Evolutionary conservation across 257 asterid species (phyloP).

Genomic region (Asclepias syriaca): DNA sequence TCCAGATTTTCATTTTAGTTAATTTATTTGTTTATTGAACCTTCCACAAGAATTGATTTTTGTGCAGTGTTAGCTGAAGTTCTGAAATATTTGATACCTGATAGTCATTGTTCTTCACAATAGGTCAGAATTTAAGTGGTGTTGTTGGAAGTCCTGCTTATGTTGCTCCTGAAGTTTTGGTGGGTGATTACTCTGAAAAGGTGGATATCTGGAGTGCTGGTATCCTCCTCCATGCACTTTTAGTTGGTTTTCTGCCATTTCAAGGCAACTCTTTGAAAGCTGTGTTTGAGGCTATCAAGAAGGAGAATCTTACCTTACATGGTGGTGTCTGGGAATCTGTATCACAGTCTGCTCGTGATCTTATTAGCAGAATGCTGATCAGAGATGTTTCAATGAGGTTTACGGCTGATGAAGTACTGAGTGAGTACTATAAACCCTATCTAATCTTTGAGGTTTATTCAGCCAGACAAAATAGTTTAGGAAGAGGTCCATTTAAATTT

Average conservation of each 20-base stretch:
- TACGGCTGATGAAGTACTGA: slow-evolving; percentile 63
- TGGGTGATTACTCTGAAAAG: slow-evolving; percentile 78
- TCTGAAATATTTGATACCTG: slow-evolving; percentile 4
- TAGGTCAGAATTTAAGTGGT: slow-evolving; percentile 77
- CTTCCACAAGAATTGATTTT: not conserved
- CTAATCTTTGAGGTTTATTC: not conserved
- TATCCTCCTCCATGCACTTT: slow-evolving; percentile 79
- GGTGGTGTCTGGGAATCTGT: slow-evolving; percentile 65
- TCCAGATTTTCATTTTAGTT: not conserved
- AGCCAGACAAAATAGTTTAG: not conserved
- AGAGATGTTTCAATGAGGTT: slow-evolving; percentile 53
- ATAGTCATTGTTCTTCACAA: slow-evolving; percentile 14
- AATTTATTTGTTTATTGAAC: not conserved
- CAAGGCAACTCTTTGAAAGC: slow-evolving; percentile 66
- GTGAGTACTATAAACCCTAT: slow-evolving; percentile 38
- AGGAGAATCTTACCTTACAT: slow-evolving; percentile 50
- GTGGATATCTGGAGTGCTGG: slow-evolving; percentile 94
- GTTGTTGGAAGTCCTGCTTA: slow-evolving; percentile 91
- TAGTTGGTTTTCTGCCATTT: slow-evolving; percentile 77
- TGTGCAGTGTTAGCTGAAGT: not conserved
- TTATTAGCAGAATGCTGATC: slow-evolving; percentile 60
- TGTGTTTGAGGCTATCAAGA: slow-evolving; percentile 73
- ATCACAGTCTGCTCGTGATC: slow-evolving; percentile 72
- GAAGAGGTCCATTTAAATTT: not conserved
- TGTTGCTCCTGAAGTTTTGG: slow-evolving; percentile 81